phyloP scores from a whole-genome alignment of 768 basidiomycete genomes.

The Russula foetens region DNA sequence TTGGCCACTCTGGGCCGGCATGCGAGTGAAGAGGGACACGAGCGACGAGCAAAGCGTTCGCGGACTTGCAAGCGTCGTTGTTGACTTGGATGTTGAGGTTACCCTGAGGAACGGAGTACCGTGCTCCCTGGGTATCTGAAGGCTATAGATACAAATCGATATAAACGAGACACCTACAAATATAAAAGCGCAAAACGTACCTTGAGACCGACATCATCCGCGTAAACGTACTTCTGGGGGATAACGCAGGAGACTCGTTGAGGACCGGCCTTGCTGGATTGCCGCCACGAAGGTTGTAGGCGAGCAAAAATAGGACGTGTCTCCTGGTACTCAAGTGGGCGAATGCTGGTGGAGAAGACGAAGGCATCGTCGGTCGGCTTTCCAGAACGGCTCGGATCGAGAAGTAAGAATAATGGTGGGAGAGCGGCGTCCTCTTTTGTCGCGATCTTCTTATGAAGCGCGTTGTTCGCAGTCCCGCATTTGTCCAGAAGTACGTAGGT shows the following conservation, averaged over 20 bases:
- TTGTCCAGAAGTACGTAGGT: slow-evolving; percentile 70
- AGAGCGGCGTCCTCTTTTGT: slow-evolving; percentile 37
- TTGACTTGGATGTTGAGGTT: slow-evolving; percentile 43
- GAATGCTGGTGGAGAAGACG: slow-evolving; percentile 73
- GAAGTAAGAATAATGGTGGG: slow-evolving; percentile 68
- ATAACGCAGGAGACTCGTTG: slow-evolving; percentile 50
- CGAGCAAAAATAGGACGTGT: slow-evolving; percentile 68
- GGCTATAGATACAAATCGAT: neutral
- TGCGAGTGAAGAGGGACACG: slow-evolving; percentile 61
- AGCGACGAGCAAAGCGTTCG: slow-evolving; percentile 74
- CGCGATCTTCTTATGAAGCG: slow-evolving; percentile 60
- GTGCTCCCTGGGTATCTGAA: slow-evolving; percentile 40
- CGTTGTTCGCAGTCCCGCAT: slow-evolving; percentile 83
- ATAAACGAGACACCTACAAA: neutral
- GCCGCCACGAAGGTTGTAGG: slow-evolving; percentile 73
- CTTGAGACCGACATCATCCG: slow-evolving; percentile 41
- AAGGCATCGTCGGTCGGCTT: slow-evolving; percentile 71
- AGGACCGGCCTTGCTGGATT: slow-evolving; percentile 41
- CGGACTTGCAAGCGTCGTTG: slow-evolving; percentile 59
- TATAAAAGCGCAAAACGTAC: slow-evolving; percentile 32
- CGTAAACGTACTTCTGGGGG: slow-evolving; percentile 56
- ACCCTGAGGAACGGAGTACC: slow-evolving; percentile 55
- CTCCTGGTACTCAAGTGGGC: slow-evolving; percentile 76
- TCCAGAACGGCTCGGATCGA: slow-evolving; percentile 80
- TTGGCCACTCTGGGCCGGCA: slow-evolving; percentile 74